Conservation (phyloP, 768 basidiomycete genomes). For the Asterophora parasitica region DNA sequence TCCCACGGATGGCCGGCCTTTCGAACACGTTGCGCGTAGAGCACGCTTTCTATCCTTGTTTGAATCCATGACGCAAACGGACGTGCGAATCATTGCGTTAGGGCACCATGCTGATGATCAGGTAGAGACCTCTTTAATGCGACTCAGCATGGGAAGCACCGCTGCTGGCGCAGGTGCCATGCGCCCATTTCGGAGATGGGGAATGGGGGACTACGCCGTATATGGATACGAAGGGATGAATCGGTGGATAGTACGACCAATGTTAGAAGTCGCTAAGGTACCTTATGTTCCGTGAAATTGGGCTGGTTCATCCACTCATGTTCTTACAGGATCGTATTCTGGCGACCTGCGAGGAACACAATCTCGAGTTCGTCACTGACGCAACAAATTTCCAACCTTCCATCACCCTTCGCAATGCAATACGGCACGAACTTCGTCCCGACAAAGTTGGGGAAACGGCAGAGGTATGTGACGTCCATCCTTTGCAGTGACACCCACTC, state of each 20-base stretch:
- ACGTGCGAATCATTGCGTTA: conserved; percentile 46
- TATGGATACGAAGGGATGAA: conserved; percentile 54
- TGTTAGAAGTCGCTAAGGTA: conserved; percentile 69
- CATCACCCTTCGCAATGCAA: conserved; percentile 66
- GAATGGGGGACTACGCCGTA: conserved; percentile 59
- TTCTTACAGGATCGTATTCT: conserved; percentile 67
- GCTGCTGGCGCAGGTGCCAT: conserved; percentile 62
- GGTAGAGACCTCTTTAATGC: conserved; percentile 75
- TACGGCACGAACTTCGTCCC: conserved; percentile 45
- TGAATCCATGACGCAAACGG: conserved; percentile 23
- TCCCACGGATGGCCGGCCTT: conserved; percentile 33
- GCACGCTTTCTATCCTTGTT: conserved; percentile 56
- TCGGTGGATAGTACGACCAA: conserved; percentile 67
- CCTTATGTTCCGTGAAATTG: background rate
- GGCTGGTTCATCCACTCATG: conserved; percentile 5
- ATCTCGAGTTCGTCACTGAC: conserved; percentile 60
- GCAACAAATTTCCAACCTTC: conserved; percentile 71
- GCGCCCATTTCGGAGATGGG: conserved; percentile 64
- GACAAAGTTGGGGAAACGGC: conserved; percentile 11
- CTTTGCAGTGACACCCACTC: background rate
- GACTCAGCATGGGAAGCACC: conserved; percentile 55
- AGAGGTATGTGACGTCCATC: conserved; percentile 18
- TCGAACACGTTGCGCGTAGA: conserved; percentile 55
- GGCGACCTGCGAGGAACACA: conserved; percentile 65
- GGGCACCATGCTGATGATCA: conserved; percentile 85